These are phyloP conservation scores for Linaria vulgaris DNA, from an alignment of 257 asterid species.

Conservation along the genomic window DNA sequence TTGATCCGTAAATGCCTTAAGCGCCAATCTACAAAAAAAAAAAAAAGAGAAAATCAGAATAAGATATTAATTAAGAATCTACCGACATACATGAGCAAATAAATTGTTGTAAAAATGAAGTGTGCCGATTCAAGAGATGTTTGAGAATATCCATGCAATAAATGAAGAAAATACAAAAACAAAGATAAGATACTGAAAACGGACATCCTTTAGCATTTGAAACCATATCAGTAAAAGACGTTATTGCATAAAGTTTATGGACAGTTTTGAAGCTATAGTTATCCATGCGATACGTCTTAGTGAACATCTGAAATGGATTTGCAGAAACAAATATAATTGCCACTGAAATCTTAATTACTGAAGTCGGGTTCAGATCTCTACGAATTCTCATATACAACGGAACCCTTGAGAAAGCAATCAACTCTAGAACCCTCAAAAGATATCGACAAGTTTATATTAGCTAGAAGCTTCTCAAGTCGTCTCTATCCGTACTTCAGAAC, in stretches of 20 bases:
- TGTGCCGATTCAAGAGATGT: not conserved
- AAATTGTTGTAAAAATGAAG: not conserved
- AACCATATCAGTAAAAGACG: not conserved
- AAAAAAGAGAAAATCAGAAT: not conserved
- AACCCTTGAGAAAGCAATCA: too few species aligned
- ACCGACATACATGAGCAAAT: not conserved
- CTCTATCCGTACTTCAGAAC: too few species aligned
- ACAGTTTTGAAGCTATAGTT: not conserved
- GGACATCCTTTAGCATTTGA: not conserved
- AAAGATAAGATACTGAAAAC: not conserved
- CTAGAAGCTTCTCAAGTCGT: too few species aligned
- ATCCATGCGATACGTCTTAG: not conserved
- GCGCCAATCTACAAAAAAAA: slow-evolving; percentile 71
- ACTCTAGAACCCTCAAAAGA: too few species aligned
- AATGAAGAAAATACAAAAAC: not conserved
- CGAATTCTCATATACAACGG: not conserved
- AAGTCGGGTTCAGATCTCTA: not conserved
- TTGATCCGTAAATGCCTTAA: slow-evolving; percentile 87
- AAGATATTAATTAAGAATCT: not conserved
- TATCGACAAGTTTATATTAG: too few species aligned
- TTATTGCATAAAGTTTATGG: not conserved
- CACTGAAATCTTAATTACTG: not conserved
- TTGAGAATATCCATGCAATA: not conserved
- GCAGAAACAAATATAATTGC: not conserved
- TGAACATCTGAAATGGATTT: not conserved